phyloP scores from a whole-genome alignment of 75 land plant genomes.

The Pinus taeda region DNA sequence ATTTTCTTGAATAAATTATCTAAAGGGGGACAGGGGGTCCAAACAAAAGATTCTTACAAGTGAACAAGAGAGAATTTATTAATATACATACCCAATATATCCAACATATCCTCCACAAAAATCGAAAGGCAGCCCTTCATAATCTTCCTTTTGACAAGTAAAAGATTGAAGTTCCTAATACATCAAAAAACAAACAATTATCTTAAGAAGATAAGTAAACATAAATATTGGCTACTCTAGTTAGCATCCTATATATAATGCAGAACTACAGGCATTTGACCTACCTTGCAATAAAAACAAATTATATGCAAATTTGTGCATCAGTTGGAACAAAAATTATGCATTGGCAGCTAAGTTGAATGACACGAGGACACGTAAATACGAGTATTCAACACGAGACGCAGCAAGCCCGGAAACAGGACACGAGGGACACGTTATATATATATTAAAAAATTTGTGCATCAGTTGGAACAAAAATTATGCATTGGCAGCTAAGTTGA shows the following conservation, averaged over 20 bases:
- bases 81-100: constrained; percentile 71
- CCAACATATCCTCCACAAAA: constrained; percentile 97
- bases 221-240: neutral
- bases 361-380: no score
- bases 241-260: neutral
- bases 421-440: no score
- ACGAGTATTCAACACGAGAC: no score
- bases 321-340: neutral
- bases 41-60: neutral
- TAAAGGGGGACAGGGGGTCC: neutral
- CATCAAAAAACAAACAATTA: neutral
- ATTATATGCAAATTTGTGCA: neutral
- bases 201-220: neutral
- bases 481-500: no score
- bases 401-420: no score
- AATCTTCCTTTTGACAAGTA: constrained; percentile 53
- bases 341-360: no score
- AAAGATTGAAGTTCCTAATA: constrained; percentile 72
- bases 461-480: neutral
- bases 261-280: neutral
- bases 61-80: neutral
- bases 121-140: constrained; percentile 85
- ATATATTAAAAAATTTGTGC: neutral
- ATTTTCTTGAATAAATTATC: constrained; percentile 3
- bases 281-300: neutral